A percentile compares a stretch with the other conserved stretches of the same genome.
These are phyloP conservation scores for Anthostomella pinea DNA, from an alignment of 2,329 filamentous ascomycete species.

Conservation along the genomic window DNA sequence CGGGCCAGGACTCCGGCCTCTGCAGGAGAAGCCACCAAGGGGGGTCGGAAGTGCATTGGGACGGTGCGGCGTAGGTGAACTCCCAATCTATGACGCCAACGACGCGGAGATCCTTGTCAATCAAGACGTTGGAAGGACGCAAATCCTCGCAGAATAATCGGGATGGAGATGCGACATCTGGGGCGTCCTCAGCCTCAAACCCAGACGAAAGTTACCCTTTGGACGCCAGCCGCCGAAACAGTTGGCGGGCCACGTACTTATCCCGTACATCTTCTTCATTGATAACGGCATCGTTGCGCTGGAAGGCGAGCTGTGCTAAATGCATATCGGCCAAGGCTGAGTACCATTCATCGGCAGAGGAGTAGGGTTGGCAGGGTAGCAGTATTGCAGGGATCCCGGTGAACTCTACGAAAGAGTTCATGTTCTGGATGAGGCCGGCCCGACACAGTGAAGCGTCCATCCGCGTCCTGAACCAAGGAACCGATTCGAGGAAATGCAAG, in stretches of 20 bases:
- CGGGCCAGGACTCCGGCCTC: conserved; percentile 31
- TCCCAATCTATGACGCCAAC: conserved; percentile 41
- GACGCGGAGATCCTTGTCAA: conserved; percentile 24
- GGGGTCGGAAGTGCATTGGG: conserved; percentile 33
- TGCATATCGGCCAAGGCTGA: conserved; percentile 39
- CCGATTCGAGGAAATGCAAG: conserved; percentile 38
- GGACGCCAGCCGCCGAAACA: conserved; percentile 37
- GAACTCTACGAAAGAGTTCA: conserved; percentile 37
- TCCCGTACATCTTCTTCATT: conserved; percentile 39
- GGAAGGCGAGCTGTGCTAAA: conserved; percentile 36
- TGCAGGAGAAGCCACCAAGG: conserved; percentile 40
- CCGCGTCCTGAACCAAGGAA: conserved; percentile 28
- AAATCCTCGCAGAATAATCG: conserved; percentile 19
- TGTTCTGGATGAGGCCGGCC: conserved; percentile 39
- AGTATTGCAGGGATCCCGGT: conserved; percentile 15
- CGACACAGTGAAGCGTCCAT: conserved; percentile 27
- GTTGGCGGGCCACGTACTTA: conserved; percentile 41
- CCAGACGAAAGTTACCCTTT: conserved; percentile 3
- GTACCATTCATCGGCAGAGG: conserved; percentile 37
- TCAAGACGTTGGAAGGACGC: conserved; percentile 13
- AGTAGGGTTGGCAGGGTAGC: conserved; percentile 23
- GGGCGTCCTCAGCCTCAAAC: not conserved
- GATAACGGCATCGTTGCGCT: conserved; percentile 38
- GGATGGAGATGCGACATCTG: too few relatives aligned
- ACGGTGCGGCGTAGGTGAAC: conserved; percentile 34